A percentile compares a stretch with the other conserved stretches of the same genome.
These are phyloP conservation scores for Dryadomyces quercivorus DNA, from an alignment of 2,329 filamentous ascomycete genomes.

Conservation along the genomic window DNA sequence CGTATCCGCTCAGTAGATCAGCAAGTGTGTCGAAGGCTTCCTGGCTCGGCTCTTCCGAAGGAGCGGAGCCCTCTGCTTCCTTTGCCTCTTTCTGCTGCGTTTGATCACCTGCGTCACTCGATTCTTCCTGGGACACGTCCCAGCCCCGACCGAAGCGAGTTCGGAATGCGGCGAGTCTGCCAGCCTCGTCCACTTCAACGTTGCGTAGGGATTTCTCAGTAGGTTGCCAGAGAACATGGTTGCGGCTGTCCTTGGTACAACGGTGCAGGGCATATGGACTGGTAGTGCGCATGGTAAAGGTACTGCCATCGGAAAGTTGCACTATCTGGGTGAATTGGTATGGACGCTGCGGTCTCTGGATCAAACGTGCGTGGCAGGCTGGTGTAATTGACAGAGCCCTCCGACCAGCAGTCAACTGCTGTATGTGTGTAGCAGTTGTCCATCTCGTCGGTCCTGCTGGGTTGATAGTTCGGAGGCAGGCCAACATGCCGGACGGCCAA, in stretches of 20 bases:
- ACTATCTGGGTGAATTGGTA: constrained; percentile 97
- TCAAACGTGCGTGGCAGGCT: constrained; percentile 69
- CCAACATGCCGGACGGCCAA: not conserved
- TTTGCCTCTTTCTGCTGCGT: constrained; percentile 8
- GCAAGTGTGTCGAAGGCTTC: constrained; percentile 26
- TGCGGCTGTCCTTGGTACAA: constrained; percentile 70
- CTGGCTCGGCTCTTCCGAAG: constrained; percentile 1
- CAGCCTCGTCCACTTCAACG: constrained; percentile 90
- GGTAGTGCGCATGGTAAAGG: constrained; percentile 69
- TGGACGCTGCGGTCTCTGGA: constrained; percentile 77
- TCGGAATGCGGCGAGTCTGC: constrained; percentile 75
- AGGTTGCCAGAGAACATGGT: constrained; percentile 86
- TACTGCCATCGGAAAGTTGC: constrained; percentile 80
- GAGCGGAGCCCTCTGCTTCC: not conserved
- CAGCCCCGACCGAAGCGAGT: constrained; percentile 72
- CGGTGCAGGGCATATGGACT: constrained; percentile 51
- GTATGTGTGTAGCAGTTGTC: not conserved
- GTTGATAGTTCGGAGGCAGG: not conserved
- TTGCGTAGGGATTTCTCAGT: constrained; percentile 68
- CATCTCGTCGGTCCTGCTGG: not conserved
- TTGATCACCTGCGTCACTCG: constrained; percentile 1
- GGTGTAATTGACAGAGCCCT: constrained; percentile 20
- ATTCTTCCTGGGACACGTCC: constrained; percentile 43
- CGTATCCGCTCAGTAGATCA: constrained; percentile 42
- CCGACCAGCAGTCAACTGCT: constrained; percentile 10